phyloP scores from a whole-genome alignment of 257 asterid species.

The Nicotiana paniculata region DNA sequence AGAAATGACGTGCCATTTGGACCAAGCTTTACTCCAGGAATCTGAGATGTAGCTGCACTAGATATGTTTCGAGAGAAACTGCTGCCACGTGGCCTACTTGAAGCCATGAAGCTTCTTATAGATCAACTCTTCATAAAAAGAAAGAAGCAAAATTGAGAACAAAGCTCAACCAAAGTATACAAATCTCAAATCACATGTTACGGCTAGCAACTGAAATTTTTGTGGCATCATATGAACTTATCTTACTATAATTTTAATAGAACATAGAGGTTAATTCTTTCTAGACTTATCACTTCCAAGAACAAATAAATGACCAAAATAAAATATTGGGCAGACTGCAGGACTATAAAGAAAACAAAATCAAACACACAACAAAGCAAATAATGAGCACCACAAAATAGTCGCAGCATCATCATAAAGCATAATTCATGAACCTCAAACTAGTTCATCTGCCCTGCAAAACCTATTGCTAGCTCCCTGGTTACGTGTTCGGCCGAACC shows the following conservation, averaged over 20 bases:
- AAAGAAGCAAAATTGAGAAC: neutral
- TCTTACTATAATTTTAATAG: neutral
- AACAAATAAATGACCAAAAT: neutral
- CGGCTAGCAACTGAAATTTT: neutral
- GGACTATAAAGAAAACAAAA: too few relatives aligned
- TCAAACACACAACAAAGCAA: too few relatives aligned
- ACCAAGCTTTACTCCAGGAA: conserved; percentile 87
- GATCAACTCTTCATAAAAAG: conserved; percentile 14
- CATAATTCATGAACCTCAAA: neutral
- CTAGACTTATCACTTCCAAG: neutral
- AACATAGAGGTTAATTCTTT: neutral
- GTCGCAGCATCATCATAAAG: neutral
- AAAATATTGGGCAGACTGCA: neutral
- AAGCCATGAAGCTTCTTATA: conserved; percentile 40
- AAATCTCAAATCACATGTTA: neutral
- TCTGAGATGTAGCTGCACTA: conserved; percentile 39
- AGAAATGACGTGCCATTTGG: conserved; percentile 78
- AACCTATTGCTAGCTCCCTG: neutral
- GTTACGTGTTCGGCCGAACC: too few relatives aligned
- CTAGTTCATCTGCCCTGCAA: neutral
- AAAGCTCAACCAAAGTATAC: neutral
- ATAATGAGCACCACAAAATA: neutral
- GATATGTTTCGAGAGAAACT: conserved; percentile 79
- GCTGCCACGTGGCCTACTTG: conserved; percentile 54
- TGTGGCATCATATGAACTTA: neutral